phyloP scores from a whole-genome alignment of 2,329 filamentous ascomycete species.

The Venturia pyrina region DNA sequence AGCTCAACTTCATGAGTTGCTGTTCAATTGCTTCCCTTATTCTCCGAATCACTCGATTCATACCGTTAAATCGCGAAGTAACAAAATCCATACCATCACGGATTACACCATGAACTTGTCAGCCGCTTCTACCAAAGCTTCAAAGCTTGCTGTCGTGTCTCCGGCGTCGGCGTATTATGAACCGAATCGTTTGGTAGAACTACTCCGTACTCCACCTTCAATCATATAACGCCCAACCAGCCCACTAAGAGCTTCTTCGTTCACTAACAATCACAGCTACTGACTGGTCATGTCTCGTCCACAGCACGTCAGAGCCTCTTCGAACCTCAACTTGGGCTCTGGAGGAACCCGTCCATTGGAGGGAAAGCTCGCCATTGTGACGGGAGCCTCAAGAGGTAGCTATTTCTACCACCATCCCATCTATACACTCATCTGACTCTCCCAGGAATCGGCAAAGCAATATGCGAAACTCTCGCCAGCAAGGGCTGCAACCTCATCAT shows the following conservation, averaged over 20 bases:
- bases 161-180: not conserved
- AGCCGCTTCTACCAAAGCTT: not conserved
- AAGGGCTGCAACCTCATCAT: slow-evolving; percentile 62
- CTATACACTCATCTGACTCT: not conserved
- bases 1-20: not conserved
- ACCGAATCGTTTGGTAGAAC: not conserved
- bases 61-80: not conserved
- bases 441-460: slow-evolving; percentile 61
- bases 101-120: not conserved
- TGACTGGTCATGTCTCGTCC: slow-evolving; percentile 3
- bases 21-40: no score
- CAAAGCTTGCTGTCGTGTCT: not conserved
- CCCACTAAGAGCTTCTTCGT: not conserved
- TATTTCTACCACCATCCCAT: not conserved
- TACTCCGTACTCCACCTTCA: not conserved
- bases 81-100: not conserved
- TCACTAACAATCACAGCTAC: not conserved
- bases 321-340: not conserved
- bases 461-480: slow-evolving; percentile 59
- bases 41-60: not conserved
- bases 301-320: slow-evolving; percentile 2
- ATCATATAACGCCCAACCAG: not conserved
- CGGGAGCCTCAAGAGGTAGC: slow-evolving; percentile 14
- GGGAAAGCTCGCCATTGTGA: slow-evolving; percentile 15
- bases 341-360: slow-evolving; percentile 8